Base-by-base conservation (phyloP, 257 asterid genomes). In the Gentiana straminea region DNA sequence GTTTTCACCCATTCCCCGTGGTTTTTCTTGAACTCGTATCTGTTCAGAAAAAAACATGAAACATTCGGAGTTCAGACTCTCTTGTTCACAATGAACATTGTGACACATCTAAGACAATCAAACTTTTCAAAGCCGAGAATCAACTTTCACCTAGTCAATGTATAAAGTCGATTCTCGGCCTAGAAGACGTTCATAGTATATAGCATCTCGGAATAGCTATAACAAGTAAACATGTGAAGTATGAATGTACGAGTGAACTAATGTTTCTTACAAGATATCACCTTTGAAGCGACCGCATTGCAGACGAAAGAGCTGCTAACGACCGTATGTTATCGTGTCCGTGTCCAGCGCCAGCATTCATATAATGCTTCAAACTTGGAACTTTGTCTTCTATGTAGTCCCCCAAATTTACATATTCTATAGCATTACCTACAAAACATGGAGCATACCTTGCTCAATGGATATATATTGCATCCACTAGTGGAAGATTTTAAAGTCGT, bases 251-350 rank as follows among this genome's bases (percentile, higher is more conserved):
- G 24, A 24, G 24, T 24, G 24, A 24, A 24, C 24, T 24, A 24
- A 24, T 24, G 24, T 52, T 8, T 46, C 9, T 51, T 4, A 3
- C 57, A 35, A 35, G 33, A 62, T 59, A 54, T 74, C 57, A 88
- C 97, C 89, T 84, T 67, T 84, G 95, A 59, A 86, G 98, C 46
- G 64, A 74, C 52, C 94, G 73, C 94, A 82, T 80, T 46, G 94
- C 88, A 57, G 69, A 77, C 63, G 98, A 82, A 61, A 90, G 91
- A 57, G 86, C 95, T 74, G 70, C 85, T 62, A 90, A 52, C 3
- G 98, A 77, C 32, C 89, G 80, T 77, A 86, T 71, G 34, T 66
- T 72, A 49, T 72, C 59, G 65, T 73, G 77, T 39, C 61, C 71
- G 33, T 51, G 66, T 62, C 52, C 62, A 35, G 68, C 55, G 59